These are phyloP conservation scores for Trametes punicea DNA, from an alignment of 768 basidiomycete species.

Conservation along the genomic window DNA sequence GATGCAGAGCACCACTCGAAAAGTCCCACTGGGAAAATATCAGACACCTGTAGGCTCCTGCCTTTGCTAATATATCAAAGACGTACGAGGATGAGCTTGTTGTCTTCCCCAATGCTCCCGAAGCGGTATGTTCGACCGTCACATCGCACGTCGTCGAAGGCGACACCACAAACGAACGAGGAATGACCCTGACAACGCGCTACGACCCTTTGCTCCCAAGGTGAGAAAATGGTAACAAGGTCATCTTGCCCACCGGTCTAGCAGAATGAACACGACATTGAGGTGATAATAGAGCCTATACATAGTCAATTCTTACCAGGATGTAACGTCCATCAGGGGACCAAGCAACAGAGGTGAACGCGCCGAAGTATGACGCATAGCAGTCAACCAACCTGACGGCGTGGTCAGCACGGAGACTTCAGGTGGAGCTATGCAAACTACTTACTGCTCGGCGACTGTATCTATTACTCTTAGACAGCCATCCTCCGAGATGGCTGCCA, in stretches of 20 bases:
- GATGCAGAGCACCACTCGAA: constrained; percentile 84
- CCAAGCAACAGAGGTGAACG: constrained; percentile 88
- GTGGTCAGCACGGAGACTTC: not conserved
- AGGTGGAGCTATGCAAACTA: too few relatives aligned
- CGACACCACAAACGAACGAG: constrained; percentile 85
- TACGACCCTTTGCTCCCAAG: constrained; percentile 90
- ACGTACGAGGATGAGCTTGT: constrained; percentile 83
- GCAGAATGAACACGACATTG: not conserved
- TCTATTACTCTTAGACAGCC: constrained; percentile 90
- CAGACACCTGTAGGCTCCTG: not conserved
- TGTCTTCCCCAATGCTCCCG: constrained; percentile 95
- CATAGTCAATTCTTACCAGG: constrained; percentile 43
- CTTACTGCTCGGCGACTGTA: constrained; percentile 80
- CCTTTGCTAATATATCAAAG: not conserved
- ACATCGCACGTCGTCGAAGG: constrained; percentile 86
- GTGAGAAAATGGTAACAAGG: constrained; percentile 89
- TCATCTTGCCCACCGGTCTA: constrained; percentile 98
- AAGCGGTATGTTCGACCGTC: constrained; percentile 92
- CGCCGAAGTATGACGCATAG: constrained; percentile 93
- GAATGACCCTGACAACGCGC: constrained; percentile 97
- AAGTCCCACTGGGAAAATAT: constrained; percentile 77
- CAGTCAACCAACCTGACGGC: constrained; percentile 78
- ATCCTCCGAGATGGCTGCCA: constrained; percentile 90
- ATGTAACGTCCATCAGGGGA: constrained; percentile 95
- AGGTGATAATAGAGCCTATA: not conserved